Base-by-base conservation (phyloP, 495 filamentous ascomycete genomes). In the Penicillium simplicissimum region DNA sequence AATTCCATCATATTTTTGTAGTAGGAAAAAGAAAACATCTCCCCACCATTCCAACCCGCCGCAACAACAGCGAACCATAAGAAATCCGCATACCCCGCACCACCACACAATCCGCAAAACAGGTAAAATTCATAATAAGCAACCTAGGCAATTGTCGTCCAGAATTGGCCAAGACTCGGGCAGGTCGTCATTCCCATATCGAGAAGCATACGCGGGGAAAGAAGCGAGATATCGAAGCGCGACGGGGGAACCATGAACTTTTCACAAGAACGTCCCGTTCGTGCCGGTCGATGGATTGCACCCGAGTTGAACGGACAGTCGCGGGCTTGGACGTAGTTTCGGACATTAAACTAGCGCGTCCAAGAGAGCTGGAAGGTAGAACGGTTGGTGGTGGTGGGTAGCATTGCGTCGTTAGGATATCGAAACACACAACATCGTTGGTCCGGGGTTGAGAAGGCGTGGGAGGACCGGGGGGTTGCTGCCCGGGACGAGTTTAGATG, bases 401-500 rank as follows among this genome's bases (percentile, higher is more conserved):
- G 57, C 40, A 61, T 66, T 63, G 60, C 63, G 58, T 68, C 65
- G 65, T 65, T 49, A 64, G 59, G 49, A 62, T 65, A 67, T 64
- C 60, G 54, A 60, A 63, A 67, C 62, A 65, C 58, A 63, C 58
- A 65, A 64, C 53, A 63, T 63, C 62, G 59, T 61, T 33, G 62
- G 45, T 34, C 53, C 52, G 60, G 54, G 31, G 58, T 61, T 55
- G 56, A 28, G 54, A 64, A 36, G 52, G 55, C 47, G 62, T 54
- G 34, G 55, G 53, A 47, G 52, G 57, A 62, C 54, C 36, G 52
- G 54, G 53, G 37, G 49, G 55, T 40, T 52, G 35, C 5, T 52
- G 55, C 56, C 67, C 56, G 67, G 57, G 59, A 58, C 65, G 59
- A 62, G 59, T 86, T 84, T 91, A 98, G 81, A 98, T 93, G 68